phyloP scores from a whole-genome alignment of 225 moss, liverwort and hornwort species.

The Sphagnum tenellum region DNA sequence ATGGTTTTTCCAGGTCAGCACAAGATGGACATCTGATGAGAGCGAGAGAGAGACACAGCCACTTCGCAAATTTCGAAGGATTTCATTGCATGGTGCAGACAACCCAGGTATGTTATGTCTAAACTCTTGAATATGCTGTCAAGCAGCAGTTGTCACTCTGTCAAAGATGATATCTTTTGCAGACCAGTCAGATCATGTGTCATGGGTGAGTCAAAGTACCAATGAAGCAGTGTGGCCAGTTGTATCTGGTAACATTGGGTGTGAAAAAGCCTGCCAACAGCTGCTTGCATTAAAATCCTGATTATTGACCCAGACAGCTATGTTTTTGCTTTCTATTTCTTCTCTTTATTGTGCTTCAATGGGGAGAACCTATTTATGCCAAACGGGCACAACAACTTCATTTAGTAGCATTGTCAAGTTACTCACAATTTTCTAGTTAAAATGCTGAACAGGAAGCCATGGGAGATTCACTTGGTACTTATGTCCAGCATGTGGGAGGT shows the following conservation, averaged over 20 bases:
- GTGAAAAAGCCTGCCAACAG: background rate
- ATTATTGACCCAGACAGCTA: too few relatives aligned
- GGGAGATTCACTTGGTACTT: background rate
- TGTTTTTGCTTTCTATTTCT: too few relatives aligned
- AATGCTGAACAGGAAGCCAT: background rate
- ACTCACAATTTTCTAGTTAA: background rate
- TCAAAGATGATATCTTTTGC: background rate
- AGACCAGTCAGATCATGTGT: slow-evolving; percentile 8
- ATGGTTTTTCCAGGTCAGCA: slow-evolving; percentile 27
- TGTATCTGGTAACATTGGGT: background rate
- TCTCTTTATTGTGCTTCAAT: too few relatives aligned
- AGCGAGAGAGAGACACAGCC: slow-evolving; percentile 9
- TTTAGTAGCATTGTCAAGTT: background rate
- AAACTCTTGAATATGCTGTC: slow-evolving; percentile 7
- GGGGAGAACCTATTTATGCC: too few relatives aligned
- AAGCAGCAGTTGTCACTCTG: slow-evolving; percentile 3
- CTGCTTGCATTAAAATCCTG: too few relatives aligned
- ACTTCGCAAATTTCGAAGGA: slow-evolving; percentile 22
- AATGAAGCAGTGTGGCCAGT: background rate
- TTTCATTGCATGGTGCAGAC: slow-evolving; percentile 42
- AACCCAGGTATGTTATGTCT: slow-evolving; percentile 29
- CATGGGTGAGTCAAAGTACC: slow-evolving; percentile 14
- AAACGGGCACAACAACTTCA: background rate
- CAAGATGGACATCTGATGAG: slow-evolving; percentile 36
- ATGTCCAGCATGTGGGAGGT: background rate